A percentile compares a stretch with the other conserved stretches of the same genome.
These are phyloP conservation scores for Hibiscus mutabilis DNA, from an alignment of 345 rosid genomes.

Conservation along the genomic window DNA sequence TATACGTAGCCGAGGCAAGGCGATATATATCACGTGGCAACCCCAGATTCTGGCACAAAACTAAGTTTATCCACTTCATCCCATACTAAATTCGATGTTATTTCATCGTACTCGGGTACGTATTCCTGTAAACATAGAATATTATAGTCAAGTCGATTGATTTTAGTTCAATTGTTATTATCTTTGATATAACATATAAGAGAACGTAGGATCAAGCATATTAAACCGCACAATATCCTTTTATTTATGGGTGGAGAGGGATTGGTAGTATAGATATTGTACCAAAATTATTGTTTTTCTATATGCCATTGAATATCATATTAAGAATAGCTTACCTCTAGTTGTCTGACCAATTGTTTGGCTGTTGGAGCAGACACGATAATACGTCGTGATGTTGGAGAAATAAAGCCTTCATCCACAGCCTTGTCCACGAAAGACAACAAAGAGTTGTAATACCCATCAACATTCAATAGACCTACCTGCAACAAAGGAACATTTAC, in stretches of 20 bases:
- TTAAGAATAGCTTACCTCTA: constrained; percentile 47
- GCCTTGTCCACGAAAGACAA: constrained; percentile 82
- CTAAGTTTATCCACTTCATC: constrained; percentile 65
- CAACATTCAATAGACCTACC: constrained; percentile 96
- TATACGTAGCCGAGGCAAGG: background rate
- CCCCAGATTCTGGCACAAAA: constrained; percentile 50
- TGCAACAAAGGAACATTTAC: constrained; percentile 18
- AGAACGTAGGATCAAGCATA: too few relatives aligned
- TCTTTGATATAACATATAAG: too few relatives aligned
- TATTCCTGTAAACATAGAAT: constrained; percentile 43
- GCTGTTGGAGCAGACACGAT: constrained; percentile 86
- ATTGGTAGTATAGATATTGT: too few relatives aligned
- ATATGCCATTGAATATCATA: background rate
- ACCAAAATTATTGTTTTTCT: background rate
- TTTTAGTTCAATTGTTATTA: too few relatives aligned
- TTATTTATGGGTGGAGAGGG: too few relatives aligned
- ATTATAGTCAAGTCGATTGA: background rate
- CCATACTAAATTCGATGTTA: constrained; percentile 78
- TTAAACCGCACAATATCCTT: too few relatives aligned
- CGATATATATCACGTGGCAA: constrained; percentile 29
- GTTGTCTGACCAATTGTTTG: constrained; percentile 65
- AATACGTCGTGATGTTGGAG: constrained; percentile 75
- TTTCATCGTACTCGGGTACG: constrained; percentile 66
- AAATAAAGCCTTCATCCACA: constrained; percentile 91
- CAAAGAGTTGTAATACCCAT: constrained; percentile 85